phyloP scores from a whole-genome alignment of 345 rosid species.

The Eucalyptus regnans region DNA sequence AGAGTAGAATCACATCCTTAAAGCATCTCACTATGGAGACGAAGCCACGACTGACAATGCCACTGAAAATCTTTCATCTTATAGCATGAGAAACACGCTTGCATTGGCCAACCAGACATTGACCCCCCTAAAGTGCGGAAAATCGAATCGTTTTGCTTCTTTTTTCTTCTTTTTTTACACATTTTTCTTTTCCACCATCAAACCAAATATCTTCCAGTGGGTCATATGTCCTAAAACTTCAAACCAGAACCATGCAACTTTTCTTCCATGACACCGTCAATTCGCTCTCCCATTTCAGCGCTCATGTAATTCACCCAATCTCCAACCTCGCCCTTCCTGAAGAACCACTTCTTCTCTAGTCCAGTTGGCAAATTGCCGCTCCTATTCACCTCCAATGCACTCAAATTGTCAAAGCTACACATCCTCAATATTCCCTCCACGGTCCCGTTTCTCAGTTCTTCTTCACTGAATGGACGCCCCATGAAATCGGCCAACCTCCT shows the following conservation, averaged over 20 bases:
- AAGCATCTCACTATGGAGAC: background rate
- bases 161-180: background rate
- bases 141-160: background rate
- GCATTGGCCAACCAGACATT: background rate
- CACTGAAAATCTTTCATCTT: background rate
- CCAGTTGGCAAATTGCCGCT: slow-evolving; percentile 5
- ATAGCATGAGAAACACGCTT: background rate
- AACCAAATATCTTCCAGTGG: background rate
- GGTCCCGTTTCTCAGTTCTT: background rate
- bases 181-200: background rate
- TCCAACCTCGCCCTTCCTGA: slow-evolving; percentile 4
- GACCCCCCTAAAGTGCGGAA: background rate
- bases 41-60: background rate
- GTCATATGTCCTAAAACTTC: background rate
- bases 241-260: background rate
- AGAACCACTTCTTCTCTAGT: slow-evolving; percentile 3
- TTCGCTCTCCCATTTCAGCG: background rate
- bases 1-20: background rate
- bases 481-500: slow-evolving; percentile 20
- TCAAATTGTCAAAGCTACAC: slow-evolving; percentile 25
- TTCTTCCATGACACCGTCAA: background rate
- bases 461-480: slow-evolving; percentile 12
- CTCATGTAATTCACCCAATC: background rate
- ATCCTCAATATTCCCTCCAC: slow-evolving; percentile 6
- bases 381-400: slow-evolving; percentile 9